Conservation (phyloP, 2,329 filamentous ascomycete genomes). For the Penicillium sp. region DNA sequence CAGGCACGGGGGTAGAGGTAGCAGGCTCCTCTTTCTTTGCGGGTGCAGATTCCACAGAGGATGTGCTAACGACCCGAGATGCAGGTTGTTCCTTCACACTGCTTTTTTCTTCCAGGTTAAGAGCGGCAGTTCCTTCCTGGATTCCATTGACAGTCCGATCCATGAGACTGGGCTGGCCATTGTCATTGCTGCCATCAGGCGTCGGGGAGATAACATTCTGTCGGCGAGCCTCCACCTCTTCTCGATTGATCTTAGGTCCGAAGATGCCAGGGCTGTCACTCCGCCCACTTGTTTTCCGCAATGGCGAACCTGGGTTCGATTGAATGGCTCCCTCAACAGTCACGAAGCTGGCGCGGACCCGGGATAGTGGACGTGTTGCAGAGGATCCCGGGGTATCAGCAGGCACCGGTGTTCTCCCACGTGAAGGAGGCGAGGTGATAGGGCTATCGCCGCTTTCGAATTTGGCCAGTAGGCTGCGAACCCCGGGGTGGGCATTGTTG, state of each 20-base stretch:
- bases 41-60: conserved; percentile 15
- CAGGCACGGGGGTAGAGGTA: conserved; percentile 2
- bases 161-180: conserved; percentile 21
- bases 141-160: conserved; percentile 17
- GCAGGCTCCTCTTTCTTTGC: conserved; percentile 23
- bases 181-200: conserved; percentile 27
- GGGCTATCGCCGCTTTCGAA: conserved; percentile 72
- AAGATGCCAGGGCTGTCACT: conserved; percentile 36
- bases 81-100: conserved; percentile 16
- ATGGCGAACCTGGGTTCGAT: conserved; percentile 45
- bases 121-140: conserved; percentile 1
- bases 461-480: conserved; percentile 77
- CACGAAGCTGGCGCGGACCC: conserved; percentile 75
- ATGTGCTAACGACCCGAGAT: conserved; percentile 6
- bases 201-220: conserved; percentile 33
- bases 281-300: conserved; percentile 46
- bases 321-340: conserved; percentile 63
- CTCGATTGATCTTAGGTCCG: conserved; percentile 37
- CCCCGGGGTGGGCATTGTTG: conserved; percentile 49
- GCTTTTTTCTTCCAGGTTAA: conserved; percentile 6
- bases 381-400: conserved; percentile 45
- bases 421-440: conserved; percentile 65
- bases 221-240: conserved; percentile 36
- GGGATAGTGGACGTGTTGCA: conserved; percentile 66
- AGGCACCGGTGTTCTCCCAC: conserved; percentile 69